Conservation (phyloP, 164 flowering plant genomes). For the Nelumbo lutea region DNA sequence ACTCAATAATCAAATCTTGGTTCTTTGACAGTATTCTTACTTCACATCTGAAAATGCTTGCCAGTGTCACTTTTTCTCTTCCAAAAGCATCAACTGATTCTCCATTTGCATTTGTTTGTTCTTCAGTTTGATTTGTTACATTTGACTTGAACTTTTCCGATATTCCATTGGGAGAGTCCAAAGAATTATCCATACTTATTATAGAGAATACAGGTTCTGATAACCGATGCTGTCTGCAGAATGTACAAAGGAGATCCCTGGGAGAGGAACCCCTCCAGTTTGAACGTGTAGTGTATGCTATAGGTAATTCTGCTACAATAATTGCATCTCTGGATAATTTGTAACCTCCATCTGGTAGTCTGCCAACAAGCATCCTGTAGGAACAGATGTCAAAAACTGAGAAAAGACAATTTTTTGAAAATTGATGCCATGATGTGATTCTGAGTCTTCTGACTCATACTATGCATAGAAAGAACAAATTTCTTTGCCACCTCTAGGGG, state of each 20-base stretch:
- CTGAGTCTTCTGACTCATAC: too few species aligned
- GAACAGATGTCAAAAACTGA: background rate
- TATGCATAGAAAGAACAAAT: too few species aligned
- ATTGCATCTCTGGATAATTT: constrained; percentile 83
- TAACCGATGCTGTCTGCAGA: constrained; percentile 81
- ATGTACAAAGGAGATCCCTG: constrained; percentile 64
- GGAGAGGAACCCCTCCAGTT: constrained; percentile 93
- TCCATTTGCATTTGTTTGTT: constrained; percentile 23
- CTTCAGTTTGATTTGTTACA: constrained; percentile 18
- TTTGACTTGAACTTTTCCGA: constrained; percentile 30
- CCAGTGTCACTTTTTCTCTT: constrained; percentile 18
- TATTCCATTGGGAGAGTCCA: constrained; percentile 22
- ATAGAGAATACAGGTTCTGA: constrained; percentile 68
- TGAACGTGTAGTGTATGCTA: constrained; percentile 53
- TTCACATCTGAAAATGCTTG: constrained; percentile 46
- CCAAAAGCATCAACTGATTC: constrained; percentile 17
- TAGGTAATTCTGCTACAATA: constrained; percentile 73
- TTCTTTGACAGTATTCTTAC: constrained; percentile 54
- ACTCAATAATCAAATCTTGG: constrained; percentile 51
- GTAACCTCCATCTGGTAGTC: constrained; percentile 68
- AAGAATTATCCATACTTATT: constrained; percentile 17
- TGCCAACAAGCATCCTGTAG: constrained; percentile 68
- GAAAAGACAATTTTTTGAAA: too few species aligned
- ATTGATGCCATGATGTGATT: too few species aligned
- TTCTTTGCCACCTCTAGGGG: too few species aligned